phyloP scores from a whole-genome alignment of 202 grass and related monocot species.

The Digitaria exilis region DNA sequence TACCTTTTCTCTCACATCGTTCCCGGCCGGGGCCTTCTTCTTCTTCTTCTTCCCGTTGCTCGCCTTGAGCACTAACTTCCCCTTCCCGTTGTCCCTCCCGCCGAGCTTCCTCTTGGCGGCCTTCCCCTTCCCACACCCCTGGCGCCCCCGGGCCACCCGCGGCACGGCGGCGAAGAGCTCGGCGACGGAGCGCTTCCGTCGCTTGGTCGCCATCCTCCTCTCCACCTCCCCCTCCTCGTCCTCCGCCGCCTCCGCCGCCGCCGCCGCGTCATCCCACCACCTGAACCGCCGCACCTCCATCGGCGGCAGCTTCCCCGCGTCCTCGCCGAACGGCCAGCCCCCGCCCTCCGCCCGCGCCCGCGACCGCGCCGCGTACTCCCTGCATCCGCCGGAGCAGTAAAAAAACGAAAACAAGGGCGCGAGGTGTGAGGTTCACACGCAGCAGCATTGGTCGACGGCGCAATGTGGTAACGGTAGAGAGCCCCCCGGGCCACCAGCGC shows the following conservation, averaged over 20 bases:
- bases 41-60: conserved; percentile 55
- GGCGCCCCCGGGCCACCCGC: conserved; percentile 30
- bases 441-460: background rate
- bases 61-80: background rate
- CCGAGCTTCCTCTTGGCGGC: conserved; percentile 25
- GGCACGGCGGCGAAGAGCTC: conserved; percentile 77
- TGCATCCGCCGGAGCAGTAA: conserved; percentile 7
- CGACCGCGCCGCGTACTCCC: conserved; percentile 59
- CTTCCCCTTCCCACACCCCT: conserved; percentile 27
- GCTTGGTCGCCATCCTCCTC: conserved; percentile 58
- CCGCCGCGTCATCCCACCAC: conserved; percentile 77
- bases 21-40: conserved; percentile 29
- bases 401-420: background rate
- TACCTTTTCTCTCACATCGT: conserved; percentile 48
- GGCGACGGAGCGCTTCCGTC: conserved; percentile 72
- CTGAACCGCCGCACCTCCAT: conserved; percentile 65
- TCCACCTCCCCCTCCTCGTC: conserved; percentile 43
- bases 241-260: conserved; percentile 12
- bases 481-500: background rate
- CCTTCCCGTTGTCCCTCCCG: conserved; percentile 26
- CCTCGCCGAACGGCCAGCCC: conserved; percentile 69
- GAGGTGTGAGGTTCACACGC: background rate
- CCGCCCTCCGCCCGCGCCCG: conserved; percentile 43
- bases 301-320: conserved; percentile 47
- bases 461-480: background rate